Evolutionary conservation across 1,284 basidiomycete genomes (phyloP).

Genomic region (Boletus calvinii): DNA sequence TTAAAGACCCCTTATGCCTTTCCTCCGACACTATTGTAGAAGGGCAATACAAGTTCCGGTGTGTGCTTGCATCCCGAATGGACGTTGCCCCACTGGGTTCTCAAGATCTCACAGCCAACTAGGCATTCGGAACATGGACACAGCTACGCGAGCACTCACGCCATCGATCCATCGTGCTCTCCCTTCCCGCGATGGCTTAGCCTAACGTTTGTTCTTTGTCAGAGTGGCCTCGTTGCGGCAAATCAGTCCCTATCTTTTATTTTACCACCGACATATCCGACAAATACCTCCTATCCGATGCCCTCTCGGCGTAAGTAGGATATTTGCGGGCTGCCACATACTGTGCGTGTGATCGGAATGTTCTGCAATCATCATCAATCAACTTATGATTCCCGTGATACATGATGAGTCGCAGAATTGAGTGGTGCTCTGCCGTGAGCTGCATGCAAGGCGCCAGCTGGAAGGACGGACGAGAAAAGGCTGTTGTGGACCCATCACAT

Average conservation of each 20-base stretch:
- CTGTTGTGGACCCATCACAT: constrained; percentile 14
- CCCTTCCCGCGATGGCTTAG: constrained; percentile 21
- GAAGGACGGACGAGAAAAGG: constrained; percentile 4
- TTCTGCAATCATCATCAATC: constrained; percentile 19
- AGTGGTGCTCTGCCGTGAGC: constrained; percentile 24
- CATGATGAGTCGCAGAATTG: constrained; percentile 19
- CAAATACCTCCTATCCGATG: constrained; percentile 25
- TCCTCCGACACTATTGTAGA: constrained; percentile 7
- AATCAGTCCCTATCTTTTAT: constrained; percentile 24
- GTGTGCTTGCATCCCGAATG: constrained; percentile 6
- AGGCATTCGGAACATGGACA: background rate
- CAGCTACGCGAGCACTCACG: constrained; percentile 4
- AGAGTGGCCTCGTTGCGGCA: constrained; percentile 10
- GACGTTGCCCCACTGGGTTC: constrained; percentile 8
- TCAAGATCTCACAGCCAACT: constrained; percentile 15
- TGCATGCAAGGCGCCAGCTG: constrained; percentile 19
- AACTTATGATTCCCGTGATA: constrained; percentile 25
- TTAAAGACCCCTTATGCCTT: constrained; percentile 7
- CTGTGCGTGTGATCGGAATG: constrained; percentile 23
- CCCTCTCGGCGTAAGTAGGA: constrained; percentile 1
- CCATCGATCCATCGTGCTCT: constrained; percentile 17
- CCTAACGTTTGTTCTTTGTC: constrained; percentile 13
- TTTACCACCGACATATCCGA: constrained; percentile 17
- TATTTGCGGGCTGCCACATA: constrained; percentile 8
- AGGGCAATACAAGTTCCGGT: constrained; percentile 7